Evolutionary conservation across 2,329 filamentous ascomycete genomes (phyloP), one percentile per base, ranked within the genome.

Genomic region (Alternaria gaisen): DNA sequence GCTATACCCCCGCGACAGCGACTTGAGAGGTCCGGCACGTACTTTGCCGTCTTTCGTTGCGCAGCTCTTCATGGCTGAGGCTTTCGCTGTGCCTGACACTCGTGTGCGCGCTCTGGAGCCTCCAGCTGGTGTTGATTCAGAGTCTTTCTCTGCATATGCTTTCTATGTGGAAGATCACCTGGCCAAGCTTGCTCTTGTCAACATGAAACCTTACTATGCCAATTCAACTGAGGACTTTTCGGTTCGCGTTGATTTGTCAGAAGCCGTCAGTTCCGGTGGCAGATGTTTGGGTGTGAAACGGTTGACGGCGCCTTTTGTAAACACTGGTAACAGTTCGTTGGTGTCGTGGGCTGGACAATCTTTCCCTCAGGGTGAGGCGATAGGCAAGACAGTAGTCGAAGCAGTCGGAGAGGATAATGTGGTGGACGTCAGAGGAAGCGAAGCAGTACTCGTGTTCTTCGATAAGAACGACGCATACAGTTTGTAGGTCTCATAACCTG

Each of bases 181-280:
- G 7, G 41, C 58, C 1, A 63, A 63, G 16, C 14, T 63, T 22
- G 61, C 58, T 10, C 53, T 63, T 7, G 44, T 63, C 10, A 63
- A 63, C 14, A 61, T 63, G 61, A 58, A 63, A 14, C 61, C 58
- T 1, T 61, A 52, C 32, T 61, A 63, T 22, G 53, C 61, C 3
- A 61, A 55, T 10, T 58, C 54, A 4, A 58, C 54, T 0, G 30
- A 28, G 3, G 30, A 58, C 22, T 62, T 42, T n/a, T 22, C 58
- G 1, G 43, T 63, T 5, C 6, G 36, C 9, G 38, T 61, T 4
- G 20, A 52, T 22, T n/a, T 60, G 20, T 44, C 30, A 16, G 28
- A 28, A 5, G 12, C 32, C 4, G 9, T 41, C 26, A 8, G 24
- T 8, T 22, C 30, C 9, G 20, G 16, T 5, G n/a, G 7, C n/a